Evolutionary conservation across 1,284 basidiomycete species (phyloP).

Genomic region (Peniophora sp.): DNA sequence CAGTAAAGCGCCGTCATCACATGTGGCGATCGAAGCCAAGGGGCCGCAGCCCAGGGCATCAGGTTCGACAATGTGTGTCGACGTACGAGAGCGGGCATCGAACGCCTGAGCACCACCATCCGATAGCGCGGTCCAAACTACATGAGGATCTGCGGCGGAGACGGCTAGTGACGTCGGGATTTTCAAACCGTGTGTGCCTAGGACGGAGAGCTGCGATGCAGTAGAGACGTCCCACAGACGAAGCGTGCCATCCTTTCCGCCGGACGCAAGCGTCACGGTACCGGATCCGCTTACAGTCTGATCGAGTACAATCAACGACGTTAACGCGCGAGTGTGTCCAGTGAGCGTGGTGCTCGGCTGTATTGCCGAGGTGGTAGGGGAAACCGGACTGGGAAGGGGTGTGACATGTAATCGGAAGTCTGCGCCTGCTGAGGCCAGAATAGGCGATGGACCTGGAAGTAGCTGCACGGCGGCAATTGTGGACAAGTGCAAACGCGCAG

Average conservation of each 20-base stretch:
- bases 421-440: constrained; percentile 49
- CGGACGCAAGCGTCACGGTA: constrained; percentile 48
- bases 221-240: constrained; percentile 70
- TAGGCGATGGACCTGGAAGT: constrained; percentile 56
- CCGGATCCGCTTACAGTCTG: constrained; percentile 8
- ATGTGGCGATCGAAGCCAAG: constrained; percentile 46
- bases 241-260: constrained; percentile 60
- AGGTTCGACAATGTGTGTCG: constrained; percentile 14
- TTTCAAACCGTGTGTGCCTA: constrained; percentile 24
- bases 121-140: constrained; percentile 48
- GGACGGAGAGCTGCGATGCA: constrained; percentile 37
- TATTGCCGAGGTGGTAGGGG: constrained; percentile 15
- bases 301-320: constrained; percentile 47
- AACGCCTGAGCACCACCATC: constrained; percentile 50
- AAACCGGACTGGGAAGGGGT: constrained; percentile 27
- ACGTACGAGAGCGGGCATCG: constrained; percentile 45
- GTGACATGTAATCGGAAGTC: constrained; percentile 59
- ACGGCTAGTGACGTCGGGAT: constrained; percentile 34
- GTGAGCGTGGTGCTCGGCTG: constrained; percentile 46
- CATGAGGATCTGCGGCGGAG: constrained; percentile 18
- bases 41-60: constrained; percentile 19
- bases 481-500: constrained; percentile 44
- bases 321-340: constrained; percentile 61
- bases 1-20: constrained; percentile 37
- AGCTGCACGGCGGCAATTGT: constrained; percentile 48